Conservation (phyloP, 2,329 filamentous ascomycete species). For the Paecilomyces sp. region DNA sequence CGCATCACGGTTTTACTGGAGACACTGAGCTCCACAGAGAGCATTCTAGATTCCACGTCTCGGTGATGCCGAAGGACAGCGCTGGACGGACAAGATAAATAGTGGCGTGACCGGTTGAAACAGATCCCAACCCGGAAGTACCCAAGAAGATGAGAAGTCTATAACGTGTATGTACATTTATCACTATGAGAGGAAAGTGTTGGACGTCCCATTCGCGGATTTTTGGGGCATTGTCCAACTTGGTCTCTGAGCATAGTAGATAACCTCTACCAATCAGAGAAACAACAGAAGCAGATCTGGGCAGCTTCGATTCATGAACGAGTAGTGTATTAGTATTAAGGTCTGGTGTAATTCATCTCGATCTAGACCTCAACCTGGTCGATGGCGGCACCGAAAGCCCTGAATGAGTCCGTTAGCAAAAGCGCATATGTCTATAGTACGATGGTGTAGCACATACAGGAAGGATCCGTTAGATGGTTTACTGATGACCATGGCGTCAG, state of each 20-base stretch:
- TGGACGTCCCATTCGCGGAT: neutral
- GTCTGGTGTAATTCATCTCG: neutral
- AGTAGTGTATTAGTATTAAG: neutral
- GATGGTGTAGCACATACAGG: slow-evolving; percentile 22
- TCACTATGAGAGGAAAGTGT: neutral
- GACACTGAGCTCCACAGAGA: neutral
- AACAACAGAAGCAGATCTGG: neutral
- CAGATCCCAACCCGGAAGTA: neutral
- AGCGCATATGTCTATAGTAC: neutral
- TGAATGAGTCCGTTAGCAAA: neutral
- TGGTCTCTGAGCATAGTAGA: neutral
- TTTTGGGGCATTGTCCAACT: neutral
- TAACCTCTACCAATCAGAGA: neutral
- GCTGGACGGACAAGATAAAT: neutral
- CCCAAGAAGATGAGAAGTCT: neutral
- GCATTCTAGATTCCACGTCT: neutral
- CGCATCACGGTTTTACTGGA: no score
- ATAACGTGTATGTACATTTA: neutral
- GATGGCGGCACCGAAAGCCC: neutral
- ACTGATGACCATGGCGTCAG: slow-evolving; percentile 78
- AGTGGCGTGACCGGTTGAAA: neutral
- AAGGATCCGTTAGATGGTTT: slow-evolving; percentile 54
- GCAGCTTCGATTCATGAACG: neutral
- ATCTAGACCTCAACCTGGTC: neutral
- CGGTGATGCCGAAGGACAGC: neutral